Evolutionary conservation across 2,329 filamentous ascomycete genomes (phyloP).

Genomic region (Drechslerella coelobrocha): DNA sequence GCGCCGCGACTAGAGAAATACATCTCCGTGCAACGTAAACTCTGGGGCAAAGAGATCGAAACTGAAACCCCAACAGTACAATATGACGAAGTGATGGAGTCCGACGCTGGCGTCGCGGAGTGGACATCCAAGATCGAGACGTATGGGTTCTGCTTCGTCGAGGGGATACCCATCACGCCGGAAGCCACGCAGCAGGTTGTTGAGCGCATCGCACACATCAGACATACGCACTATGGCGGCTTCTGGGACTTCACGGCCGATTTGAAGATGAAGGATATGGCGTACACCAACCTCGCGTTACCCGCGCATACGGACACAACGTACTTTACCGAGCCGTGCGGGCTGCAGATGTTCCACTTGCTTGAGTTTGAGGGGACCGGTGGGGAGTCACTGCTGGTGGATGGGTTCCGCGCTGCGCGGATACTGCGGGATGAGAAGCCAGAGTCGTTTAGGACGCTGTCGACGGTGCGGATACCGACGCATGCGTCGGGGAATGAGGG

Average conservation of each 20-base stretch:
- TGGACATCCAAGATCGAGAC: slow-evolving; percentile 71
- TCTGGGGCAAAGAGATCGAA: slow-evolving; percentile 58
- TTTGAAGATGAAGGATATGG: slow-evolving; percentile 84
- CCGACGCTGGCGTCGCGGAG: slow-evolving; percentile 65
- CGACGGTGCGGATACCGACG: slow-evolving; percentile 68
- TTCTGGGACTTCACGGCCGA: slow-evolving; percentile 91
- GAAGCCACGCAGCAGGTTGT: slow-evolving; percentile 76
- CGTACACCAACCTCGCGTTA: slow-evolving; percentile 85
- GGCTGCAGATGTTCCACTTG: slow-evolving; percentile 90
- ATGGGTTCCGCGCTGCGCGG: slow-evolving; percentile 78
- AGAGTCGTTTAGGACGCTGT: slow-evolving; percentile 67
- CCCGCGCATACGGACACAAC: slow-evolving; percentile 91
- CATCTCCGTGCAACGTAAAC: slow-evolving; percentile 56
- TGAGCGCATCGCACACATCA: slow-evolving; percentile 82
- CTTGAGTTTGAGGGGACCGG: slow-evolving; percentile 78
- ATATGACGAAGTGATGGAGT: slow-evolving; percentile 68
- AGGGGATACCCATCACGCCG: slow-evolving; percentile 71
- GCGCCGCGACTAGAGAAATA: slow-evolving; percentile 57
- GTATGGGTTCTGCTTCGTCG: slow-evolving; percentile 75
- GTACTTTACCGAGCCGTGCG: slow-evolving; percentile 91
- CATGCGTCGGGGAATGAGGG: slow-evolving; percentile 89
- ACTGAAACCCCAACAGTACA: slow-evolving; percentile 66
- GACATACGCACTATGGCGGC: slow-evolving; percentile 86
- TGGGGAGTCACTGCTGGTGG: slow-evolving; percentile 81
- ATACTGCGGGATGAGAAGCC: slow-evolving; percentile 66